Evolutionary conservation across 2,329 filamentous ascomycete genomes (phyloP), one percentile per base, ranked within the genome.

Genomic region (Knoxdaviesia capensis): DNA sequence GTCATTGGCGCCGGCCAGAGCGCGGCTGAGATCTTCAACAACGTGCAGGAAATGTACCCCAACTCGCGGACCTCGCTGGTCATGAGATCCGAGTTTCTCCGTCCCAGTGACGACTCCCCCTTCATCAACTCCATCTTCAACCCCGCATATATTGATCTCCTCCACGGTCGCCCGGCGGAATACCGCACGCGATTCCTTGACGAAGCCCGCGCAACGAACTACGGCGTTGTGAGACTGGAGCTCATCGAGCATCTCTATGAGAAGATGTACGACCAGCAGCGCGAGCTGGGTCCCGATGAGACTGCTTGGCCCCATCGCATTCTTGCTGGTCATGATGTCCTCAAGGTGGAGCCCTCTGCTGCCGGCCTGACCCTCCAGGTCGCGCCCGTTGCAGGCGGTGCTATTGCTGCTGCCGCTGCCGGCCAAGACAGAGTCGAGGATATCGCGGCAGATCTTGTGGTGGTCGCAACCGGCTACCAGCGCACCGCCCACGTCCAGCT

Each of bases 111-210:
- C 55, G 90, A 96, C 58, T 94, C 85, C 42, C 90, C 88, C 11
- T 96, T 96, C 52, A 86, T 96, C 51, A 96, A 96, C 59, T 86
- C 90, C 53, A 83, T 96, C 54, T 96, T 96, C 66, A 86, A 96
- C 62, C 88, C 88, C 1, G 76, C 80, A 33, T 80, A 78, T 45
- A 77, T 93, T 31, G 81, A 93, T 56, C 66, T 67, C 38, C 72
- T 93, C 50, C 94, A 77, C 63, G 63, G 71, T 40, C 75, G 78
- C 49, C 65, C 78, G 0, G 61, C 76, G 1, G 63, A 66, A 38
- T 66, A 77, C 46, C 80, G 87, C 40, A 63, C 68, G 45, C 57
- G 59, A 47, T 54, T 74, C 32, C 56, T 94, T 41, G 61, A 66
- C 10, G 75, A 77, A 41, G 83, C 92, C 50, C 79, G 80, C 45